phyloP scores from a whole-genome alignment of 768 basidiomycete genomes.

The Lactarius trivialis region DNA sequence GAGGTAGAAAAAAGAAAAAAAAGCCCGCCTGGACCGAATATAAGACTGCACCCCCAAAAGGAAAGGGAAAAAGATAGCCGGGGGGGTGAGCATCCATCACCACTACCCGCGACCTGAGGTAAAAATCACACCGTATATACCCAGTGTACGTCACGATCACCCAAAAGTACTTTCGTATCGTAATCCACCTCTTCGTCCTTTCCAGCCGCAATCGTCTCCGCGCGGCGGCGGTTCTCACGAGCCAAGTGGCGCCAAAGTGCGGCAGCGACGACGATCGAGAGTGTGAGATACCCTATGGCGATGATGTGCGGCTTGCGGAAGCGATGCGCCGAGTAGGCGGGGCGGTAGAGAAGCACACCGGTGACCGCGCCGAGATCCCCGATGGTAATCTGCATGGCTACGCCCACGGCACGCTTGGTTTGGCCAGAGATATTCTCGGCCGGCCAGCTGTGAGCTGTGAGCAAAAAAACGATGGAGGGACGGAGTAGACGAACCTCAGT shows the following conservation, averaged over 20 bases:
- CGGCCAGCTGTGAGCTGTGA: constrained; percentile 37
- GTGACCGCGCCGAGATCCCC: constrained; percentile 56
- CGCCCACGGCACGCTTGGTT: constrained; percentile 56
- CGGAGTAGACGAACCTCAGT: constrained; percentile 37
- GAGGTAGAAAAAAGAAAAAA: no score
- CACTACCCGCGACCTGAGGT: not conserved
- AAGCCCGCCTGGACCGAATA: no score
- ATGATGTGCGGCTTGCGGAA: constrained; percentile 54
- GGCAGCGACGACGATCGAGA: constrained; percentile 38
- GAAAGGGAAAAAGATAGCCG: no score
- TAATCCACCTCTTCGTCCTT: constrained; percentile 19
- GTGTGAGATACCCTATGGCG: constrained; percentile 52
- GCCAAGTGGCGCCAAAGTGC: constrained; percentile 45
- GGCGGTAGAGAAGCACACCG: constrained; percentile 52
- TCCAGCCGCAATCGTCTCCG: constrained; percentile 24
- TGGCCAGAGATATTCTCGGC: constrained; percentile 64
- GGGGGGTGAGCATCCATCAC: no score
- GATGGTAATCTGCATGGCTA: constrained; percentile 59
- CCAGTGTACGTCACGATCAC: constrained; percentile 28
- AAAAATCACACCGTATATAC: constrained; percentile 13
- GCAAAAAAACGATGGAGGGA: not conserved
- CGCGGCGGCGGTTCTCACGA: constrained; percentile 44
- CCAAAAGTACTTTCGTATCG: constrained; percentile 25
- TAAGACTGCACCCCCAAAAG: no score
- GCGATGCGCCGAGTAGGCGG: constrained; percentile 38